Conservation (phyloP, 208 protist species). For the Tritrichomonas musculus region DNA sequence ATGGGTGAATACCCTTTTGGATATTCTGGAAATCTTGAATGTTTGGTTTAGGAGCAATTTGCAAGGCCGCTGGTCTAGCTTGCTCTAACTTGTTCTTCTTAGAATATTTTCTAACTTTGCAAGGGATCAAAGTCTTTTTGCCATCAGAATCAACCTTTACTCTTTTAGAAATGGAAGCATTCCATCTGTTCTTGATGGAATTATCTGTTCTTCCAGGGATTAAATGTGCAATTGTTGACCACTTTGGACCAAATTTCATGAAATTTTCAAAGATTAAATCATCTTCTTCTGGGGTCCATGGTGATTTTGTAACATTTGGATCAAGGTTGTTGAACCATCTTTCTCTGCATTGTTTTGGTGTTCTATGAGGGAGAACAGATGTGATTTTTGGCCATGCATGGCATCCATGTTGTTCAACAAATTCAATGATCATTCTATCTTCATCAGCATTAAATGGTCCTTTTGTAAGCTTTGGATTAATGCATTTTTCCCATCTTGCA, state of each 20-base stretch:
- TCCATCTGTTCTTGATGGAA: conserved; percentile 16
- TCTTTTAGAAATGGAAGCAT: not conserved
- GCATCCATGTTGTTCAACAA: not conserved
- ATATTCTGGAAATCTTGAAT: too few relatives aligned
- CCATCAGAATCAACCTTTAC: not conserved
- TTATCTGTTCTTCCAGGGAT: conserved; percentile 9
- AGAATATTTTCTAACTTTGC: too few relatives aligned
- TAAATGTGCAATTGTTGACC: not conserved
- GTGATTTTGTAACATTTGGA: not conserved
- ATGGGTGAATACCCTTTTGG: too few relatives aligned
- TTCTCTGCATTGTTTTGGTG: conserved; percentile 9
- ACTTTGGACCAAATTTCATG: not conserved
- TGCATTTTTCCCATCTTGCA: conserved; percentile 29
- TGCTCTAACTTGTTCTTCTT: too few relatives aligned
- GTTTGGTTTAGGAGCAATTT: too few relatives aligned
- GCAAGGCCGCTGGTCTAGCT: too few relatives aligned
- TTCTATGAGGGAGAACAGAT: not conserved
- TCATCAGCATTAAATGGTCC: not conserved
- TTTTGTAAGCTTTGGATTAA: not conserved
- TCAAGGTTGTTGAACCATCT: conserved; percentile 21
- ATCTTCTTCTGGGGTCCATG: conserved; percentile 32
- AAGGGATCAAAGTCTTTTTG: not conserved
- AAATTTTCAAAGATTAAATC: not conserved
- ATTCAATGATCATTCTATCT: not conserved
- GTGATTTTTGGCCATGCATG: conserved; percentile 7